Evolutionary conservation across 2,329 filamentous ascomycete species (phyloP).

Genomic region (Cytospora chrysosperma): DNA sequence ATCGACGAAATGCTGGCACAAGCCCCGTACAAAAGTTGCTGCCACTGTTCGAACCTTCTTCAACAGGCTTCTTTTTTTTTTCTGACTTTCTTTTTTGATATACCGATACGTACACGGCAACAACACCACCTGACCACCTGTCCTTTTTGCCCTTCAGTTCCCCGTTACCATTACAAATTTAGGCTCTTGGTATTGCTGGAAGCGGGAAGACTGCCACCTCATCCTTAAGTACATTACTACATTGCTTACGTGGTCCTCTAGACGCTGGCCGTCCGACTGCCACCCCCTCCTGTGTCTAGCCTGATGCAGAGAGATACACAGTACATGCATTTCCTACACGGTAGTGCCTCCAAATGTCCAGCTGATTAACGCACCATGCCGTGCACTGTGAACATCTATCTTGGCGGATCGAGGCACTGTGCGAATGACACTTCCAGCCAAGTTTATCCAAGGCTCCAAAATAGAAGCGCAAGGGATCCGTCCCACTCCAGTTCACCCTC

Average conservation of each 20-base stretch:
- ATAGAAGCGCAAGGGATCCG: neutral
- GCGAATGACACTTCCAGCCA: neutral
- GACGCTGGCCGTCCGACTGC: constrained; percentile 8
- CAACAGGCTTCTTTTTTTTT: neutral
- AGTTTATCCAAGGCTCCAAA: neutral
- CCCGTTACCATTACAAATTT: neutral
- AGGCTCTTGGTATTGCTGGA: neutral
- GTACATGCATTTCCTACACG: neutral
- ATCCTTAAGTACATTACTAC: constrained; percentile 1
- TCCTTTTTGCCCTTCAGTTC: neutral
- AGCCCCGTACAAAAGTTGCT: neutral
- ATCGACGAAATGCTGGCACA: constrained; percentile 1
- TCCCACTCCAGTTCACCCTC: constrained; percentile 7
- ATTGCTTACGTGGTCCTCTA: constrained; percentile 11
- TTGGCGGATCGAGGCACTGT: neutral
- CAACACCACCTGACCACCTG: neutral
- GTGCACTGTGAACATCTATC: neutral
- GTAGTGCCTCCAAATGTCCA: neutral
- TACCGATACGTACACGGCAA: neutral
- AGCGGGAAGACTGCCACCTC: constrained; percentile 12
- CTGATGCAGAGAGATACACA: constrained; percentile 7
- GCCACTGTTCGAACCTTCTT: neutral
- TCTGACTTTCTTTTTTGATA: neutral
- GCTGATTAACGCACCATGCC: neutral
- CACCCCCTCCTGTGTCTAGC: constrained; percentile 16